Percentiles rank a stretch among this genome's conserved stretches.
These are phyloP conservation scores for Colletotrichum gigasporum DNA, from an alignment of 2,329 filamentous ascomycete species.

Conservation along the genomic window DNA sequence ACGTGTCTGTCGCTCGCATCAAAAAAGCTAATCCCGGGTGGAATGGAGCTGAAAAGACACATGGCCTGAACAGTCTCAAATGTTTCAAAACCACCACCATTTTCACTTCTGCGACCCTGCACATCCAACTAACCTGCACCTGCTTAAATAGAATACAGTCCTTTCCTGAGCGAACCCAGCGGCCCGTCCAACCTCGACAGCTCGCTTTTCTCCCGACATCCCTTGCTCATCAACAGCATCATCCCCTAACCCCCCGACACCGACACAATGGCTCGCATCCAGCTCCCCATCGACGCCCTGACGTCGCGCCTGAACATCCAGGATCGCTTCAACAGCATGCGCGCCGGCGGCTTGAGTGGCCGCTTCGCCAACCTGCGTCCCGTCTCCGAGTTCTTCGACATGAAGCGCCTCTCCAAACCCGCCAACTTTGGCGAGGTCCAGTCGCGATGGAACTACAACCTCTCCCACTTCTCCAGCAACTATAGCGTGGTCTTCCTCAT, in stretches of 20 bases:
- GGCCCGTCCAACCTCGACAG: neutral
- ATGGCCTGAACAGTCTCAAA: constrained; percentile 26
- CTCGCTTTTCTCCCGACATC: neutral
- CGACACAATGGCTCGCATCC: constrained; percentile 79
- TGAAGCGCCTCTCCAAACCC: constrained; percentile 96
- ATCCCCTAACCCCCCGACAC: neutral
- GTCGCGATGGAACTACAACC: constrained; percentile 95
- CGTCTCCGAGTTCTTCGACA: constrained; percentile 91
- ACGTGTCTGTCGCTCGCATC: constrained; percentile 14
- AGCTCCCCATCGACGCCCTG: constrained; percentile 90
- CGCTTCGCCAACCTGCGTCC: constrained; percentile 94
- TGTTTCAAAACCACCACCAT: constrained; percentile 24
- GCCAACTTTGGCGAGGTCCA: constrained; percentile 90
- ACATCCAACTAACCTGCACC: constrained; percentile 5
- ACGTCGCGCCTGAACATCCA: constrained; percentile 89
- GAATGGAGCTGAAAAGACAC: constrained; percentile 32
- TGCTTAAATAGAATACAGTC: constrained; percentile 18
- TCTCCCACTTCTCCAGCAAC: constrained; percentile 98
- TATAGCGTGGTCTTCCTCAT: constrained; percentile 94
- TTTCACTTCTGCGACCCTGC: neutral
- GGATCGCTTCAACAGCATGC: constrained; percentile 86
- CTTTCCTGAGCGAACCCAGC: constrained; percentile 2
- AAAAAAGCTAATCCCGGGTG: constrained; percentile 24
- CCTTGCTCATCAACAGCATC: neutral
- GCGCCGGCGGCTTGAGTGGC: constrained; percentile 79